Evolutionary conservation across 2,329 filamentous ascomycete species (phyloP).

Genomic region (Trichoderma polysporum): DNA sequence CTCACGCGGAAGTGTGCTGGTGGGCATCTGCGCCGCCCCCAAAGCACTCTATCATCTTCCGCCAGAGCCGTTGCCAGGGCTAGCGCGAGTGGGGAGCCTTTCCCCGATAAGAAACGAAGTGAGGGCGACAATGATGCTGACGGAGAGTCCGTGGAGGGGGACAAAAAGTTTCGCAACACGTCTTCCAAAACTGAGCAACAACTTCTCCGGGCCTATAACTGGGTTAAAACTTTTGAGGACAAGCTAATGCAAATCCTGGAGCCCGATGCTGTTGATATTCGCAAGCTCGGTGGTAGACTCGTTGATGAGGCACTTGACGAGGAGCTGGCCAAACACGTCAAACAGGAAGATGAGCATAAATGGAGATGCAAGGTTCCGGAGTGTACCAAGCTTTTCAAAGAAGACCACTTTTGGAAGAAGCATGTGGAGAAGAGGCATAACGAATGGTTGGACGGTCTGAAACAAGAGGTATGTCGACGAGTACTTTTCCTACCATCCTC

Average conservation of each 20-base stretch:
- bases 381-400: constrained; percentile 96
- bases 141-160: constrained; percentile 45
- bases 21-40: constrained; percentile 89
- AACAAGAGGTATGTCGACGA: constrained; percentile 71
- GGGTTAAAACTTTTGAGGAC: constrained; percentile 98
- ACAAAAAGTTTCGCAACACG: constrained; percentile 71
- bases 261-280: constrained; percentile 80
- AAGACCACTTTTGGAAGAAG: constrained; percentile 95
- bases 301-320: constrained; percentile 84
- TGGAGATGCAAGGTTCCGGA: constrained; percentile 96
- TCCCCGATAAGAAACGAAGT: constrained; percentile 77
- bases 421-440: constrained; percentile 94
- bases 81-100: constrained; percentile 77
- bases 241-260: constrained; percentile 92
- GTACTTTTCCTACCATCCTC: background rate
- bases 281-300: constrained; percentile 86
- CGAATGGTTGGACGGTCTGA: constrained; percentile 80
- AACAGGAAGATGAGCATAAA: constrained; percentile 97
- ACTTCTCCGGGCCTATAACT: constrained; percentile 92
- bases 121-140: constrained; percentile 65
- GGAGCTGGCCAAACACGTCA: constrained; percentile 82
- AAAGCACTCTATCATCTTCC: constrained; percentile 77
- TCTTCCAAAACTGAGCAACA: constrained; percentile 83
- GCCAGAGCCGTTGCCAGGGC: constrained; percentile 84
- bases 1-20: constrained; percentile 93